Conservation (phyloP, 768 basidiomycete genomes). For the Epithele typhae region DNA sequence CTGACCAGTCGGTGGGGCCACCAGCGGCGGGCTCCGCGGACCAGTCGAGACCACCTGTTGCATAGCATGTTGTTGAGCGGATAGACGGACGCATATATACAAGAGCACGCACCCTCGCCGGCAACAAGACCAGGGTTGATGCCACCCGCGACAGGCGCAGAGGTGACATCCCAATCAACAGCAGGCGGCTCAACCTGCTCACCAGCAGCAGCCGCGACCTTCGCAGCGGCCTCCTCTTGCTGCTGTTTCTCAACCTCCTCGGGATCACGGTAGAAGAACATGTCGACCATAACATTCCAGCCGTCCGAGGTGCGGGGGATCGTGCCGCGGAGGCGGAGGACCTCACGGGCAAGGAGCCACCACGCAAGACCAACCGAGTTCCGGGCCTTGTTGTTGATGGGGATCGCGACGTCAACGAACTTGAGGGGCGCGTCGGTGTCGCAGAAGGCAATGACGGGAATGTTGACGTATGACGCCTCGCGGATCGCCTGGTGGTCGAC, state of each 20-base stretch:
- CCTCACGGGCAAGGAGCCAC: constrained; percentile 97
- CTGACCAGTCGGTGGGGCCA: constrained; percentile 32
- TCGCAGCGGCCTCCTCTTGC: constrained; percentile 87
- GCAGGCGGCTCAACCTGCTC: constrained; percentile 47
- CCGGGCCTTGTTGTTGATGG: constrained; percentile 98
- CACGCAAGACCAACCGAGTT: constrained; percentile 96
- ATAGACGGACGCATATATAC: no score
- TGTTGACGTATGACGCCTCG: constrained; percentile 99
- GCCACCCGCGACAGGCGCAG: constrained; percentile 61
- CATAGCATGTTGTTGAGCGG: no score
- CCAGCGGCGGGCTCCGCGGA: constrained; percentile 69
- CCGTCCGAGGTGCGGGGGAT: constrained; percentile 88
- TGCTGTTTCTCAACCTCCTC: constrained; percentile 99
- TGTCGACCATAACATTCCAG: constrained; percentile 98
- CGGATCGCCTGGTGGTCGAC: constrained; percentile 99
- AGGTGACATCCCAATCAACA: constrained; percentile 72
- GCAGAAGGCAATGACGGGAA: constrained; percentile 98
- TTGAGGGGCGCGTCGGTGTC: constrained; percentile 97
- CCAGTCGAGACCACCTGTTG: constrained; percentile 87
- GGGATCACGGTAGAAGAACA: constrained; percentile 99
- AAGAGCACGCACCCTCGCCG: constrained; percentile 48
- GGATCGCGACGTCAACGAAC: constrained; percentile 98
- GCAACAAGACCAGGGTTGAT: constrained; percentile 77
- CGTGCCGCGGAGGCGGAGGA: constrained; percentile 91
- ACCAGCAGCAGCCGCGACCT: constrained; percentile 57